These are phyloP conservation scores for Fusarium buharicum DNA, from an alignment of 2,329 filamentous ascomycete species.

Conservation along the genomic window DNA sequence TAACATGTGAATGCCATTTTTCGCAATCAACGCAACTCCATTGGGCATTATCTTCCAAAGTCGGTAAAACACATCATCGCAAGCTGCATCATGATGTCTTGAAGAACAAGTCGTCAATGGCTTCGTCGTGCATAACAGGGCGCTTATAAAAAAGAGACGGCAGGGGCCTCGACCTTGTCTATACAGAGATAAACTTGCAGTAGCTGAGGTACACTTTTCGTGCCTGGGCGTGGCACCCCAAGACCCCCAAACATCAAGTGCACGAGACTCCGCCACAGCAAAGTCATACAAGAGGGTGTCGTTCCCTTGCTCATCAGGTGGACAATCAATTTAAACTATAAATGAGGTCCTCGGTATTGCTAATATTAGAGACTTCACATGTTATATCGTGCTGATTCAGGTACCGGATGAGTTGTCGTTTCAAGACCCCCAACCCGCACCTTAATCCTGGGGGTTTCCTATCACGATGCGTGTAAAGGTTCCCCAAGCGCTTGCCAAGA, in stretches of 20 bases:
- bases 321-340: constrained; percentile 4
- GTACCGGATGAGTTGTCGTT: constrained; percentile 9
- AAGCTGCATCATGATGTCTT: constrained; percentile 8
- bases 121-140: background rate
- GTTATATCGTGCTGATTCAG: constrained; percentile 4
- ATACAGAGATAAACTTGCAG: constrained; percentile 25
- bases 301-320: constrained; percentile 7
- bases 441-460: background rate
- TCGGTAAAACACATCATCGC: background rate
- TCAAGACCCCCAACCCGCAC: background rate
- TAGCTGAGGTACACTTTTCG: constrained; percentile 8
- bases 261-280: constrained; percentile 20
- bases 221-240: constrained; percentile 32
- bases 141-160: constrained; percentile 17
- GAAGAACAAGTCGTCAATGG: background rate
- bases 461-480: background rate
- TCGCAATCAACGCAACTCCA: constrained; percentile 20
- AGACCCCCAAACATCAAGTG: constrained; percentile 11
- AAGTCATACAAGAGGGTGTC: constrained; percentile 17
- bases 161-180: background rate
- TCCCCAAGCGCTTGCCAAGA: constrained; percentile 20
- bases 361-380: constrained; percentile 24
- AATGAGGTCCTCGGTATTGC: constrained; percentile 13
- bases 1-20: constrained; percentile 35
- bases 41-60: constrained; percentile 6